Evolutionary conservation across 2,329 filamentous ascomycete genomes (phyloP), one percentile per base, ranked within the genome.

Genomic region (Fusarium sp.): DNA sequence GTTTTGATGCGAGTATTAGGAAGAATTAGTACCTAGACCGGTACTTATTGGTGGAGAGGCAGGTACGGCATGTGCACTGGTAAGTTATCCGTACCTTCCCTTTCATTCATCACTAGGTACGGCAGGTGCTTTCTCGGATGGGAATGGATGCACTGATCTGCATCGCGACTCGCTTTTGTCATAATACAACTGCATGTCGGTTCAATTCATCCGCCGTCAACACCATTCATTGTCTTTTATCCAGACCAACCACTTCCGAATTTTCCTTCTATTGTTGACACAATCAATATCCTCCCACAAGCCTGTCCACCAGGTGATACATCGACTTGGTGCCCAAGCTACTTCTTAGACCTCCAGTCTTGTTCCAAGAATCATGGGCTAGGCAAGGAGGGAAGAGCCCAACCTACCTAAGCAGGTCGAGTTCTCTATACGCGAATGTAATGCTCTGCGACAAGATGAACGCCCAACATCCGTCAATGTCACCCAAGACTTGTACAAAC

Each of bases 321-420:
- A 45, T 48, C 24, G 40, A 44, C 37, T 62, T 59, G 68, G 51
- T 65, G 68, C 59, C 68, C 59, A 61, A 71, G 30, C 44, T 60
- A n/a, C 51, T 47, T 47, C 44, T 53, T 44, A 45, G 49, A 60
- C 54, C 48, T 53, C 24, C 24, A 49, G 16, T 14, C 29, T 27
- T 27, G 44, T 16, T 42, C 57, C 46, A 29, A 66, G 45, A 20
- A 51, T 24, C 45, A 56, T 54, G 44, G 29, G 24, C 12, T 29
- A 25, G 24, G 18, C 24, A n/a, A 37, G 34, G 18, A 37, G 18
- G 44, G 24, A 27, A 18, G 44, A 27, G 42, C 42, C 42, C 20
- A n/a, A 46, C 27, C 27, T 48, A 46, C 27, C 27, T 48, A 27
- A 53, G 22, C 29, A 52, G 25, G 40, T 22, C 20, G 13, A 34